These are phyloP conservation scores for Eucalyptus tenuipes DNA, from an alignment of 345 rosid species.

Conservation along the genomic window DNA sequence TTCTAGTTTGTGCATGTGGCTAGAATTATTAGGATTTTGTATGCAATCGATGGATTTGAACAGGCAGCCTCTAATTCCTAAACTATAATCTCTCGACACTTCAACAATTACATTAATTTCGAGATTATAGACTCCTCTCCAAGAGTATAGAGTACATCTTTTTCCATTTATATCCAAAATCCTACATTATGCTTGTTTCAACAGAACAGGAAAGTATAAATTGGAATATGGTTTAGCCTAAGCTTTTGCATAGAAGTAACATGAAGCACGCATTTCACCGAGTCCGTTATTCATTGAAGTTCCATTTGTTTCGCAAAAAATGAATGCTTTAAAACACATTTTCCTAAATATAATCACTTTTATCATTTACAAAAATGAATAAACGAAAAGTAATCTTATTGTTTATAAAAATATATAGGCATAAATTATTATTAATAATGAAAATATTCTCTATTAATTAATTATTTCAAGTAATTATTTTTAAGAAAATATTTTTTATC, in stretches of 20 bases:
- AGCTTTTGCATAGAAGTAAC: neutral
- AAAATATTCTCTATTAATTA: too few relatives aligned
- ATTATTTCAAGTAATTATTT: too few relatives aligned
- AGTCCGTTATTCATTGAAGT: fast-evolving
- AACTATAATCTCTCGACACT: fast-evolving
- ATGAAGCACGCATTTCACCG: neutral
- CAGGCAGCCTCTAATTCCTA: fast-evolving
- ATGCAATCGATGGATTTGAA: neutral
- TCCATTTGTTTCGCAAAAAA: fast-evolving
- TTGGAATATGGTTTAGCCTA: neutral
- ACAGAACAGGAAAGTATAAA: fast-evolving
- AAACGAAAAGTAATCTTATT: fast-evolving
- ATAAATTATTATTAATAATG: too few relatives aligned
- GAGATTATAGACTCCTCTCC: neutral
- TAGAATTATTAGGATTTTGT: neutral
- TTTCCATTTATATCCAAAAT: neutral
- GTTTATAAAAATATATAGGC: fast-evolving
- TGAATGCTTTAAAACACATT: fast-evolving
- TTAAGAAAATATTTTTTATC: fast-evolving
- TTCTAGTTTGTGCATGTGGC: neutral
- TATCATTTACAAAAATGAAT: too few relatives aligned
- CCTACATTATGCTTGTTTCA: neutral
- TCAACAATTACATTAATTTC: neutral
- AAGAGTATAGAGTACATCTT: neutral
- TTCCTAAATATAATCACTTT: fast-evolving